phyloP scores from a whole-genome alignment of 306 rosid species.

The Clitoria ternatea region DNA sequence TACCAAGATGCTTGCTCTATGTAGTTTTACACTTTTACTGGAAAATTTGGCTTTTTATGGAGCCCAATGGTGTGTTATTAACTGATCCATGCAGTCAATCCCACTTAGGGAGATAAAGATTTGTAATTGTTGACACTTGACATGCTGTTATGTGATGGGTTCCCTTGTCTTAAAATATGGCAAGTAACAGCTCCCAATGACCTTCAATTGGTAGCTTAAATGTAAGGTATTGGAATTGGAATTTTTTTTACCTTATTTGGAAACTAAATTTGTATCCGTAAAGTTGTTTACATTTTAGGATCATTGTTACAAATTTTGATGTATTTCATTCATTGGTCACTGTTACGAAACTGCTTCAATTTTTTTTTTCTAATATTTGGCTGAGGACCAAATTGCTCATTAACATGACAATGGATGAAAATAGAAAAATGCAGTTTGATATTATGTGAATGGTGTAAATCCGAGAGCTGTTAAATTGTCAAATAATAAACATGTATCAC shows the following conservation, averaged over 20 bases:
- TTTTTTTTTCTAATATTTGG: neutral
- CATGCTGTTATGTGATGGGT: neutral
- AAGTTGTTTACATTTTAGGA: neutral
- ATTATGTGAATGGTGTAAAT: neutral
- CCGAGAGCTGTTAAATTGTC: neutral
- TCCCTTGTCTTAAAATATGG: neutral
- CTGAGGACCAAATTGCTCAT: neutral
- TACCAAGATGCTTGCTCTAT: constrained; percentile 12
- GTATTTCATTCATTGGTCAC: neutral
- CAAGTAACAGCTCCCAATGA: neutral
- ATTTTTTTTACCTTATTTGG: neutral
- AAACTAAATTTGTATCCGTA: neutral
- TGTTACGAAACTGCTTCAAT: neutral
- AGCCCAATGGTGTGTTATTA: neutral
- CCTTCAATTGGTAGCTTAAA: neutral
- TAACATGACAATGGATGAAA: neutral
- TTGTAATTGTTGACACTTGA: neutral
- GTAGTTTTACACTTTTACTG: neutral
- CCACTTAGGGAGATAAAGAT: neutral
- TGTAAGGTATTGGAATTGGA: neutral
- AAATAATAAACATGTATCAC: neutral
- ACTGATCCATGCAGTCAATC: neutral
- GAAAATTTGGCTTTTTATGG: neutral
- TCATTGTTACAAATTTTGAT: neutral
- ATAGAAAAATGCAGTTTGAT: neutral